phyloP scores from a whole-genome alignment of 176 grass and related monocot genomes.

The Pharus latifolius region DNA sequence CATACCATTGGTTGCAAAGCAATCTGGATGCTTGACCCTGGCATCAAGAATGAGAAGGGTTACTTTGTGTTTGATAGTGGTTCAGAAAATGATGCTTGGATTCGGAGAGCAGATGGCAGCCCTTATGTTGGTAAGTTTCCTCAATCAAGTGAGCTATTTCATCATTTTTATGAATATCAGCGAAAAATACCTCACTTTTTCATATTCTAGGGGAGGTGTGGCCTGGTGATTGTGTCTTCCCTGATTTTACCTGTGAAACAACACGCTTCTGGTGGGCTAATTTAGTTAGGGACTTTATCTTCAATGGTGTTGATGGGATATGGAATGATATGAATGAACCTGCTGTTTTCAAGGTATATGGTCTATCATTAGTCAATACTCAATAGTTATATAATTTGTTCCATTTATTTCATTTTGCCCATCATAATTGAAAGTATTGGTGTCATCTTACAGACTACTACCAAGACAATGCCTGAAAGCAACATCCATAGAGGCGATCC shows the following conservation, averaged over 20 bases:
- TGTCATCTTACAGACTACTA: constrained; percentile 52
- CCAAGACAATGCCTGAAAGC: constrained; percentile 91
- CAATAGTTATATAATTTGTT: constrained; percentile 8
- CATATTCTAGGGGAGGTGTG: constrained; percentile 65
- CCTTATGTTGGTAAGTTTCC: constrained; percentile 63
- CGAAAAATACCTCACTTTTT: constrained; percentile 1
- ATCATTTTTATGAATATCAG: neutral
- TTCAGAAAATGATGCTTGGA: constrained; percentile 70
- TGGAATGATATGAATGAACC: constrained; percentile 99
- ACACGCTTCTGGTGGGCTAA: constrained; percentile 79
- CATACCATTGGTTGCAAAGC: constrained; percentile 68
- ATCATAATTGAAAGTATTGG: neutral
- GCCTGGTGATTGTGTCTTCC: constrained; percentile 96
- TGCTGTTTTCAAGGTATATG: constrained; percentile 67
- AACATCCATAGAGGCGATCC: constrained; percentile 83
- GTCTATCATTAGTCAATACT: neutral
- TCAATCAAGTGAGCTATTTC: constrained; percentile 3
- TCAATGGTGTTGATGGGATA: constrained; percentile 89
- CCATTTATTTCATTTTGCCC: neutral
- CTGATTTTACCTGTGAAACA: constrained; percentile 78
- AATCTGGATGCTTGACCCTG: constrained; percentile 99
- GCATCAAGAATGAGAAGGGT: constrained; percentile 76
- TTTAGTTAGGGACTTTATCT: constrained; percentile 70
- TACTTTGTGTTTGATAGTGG: constrained; percentile 85
- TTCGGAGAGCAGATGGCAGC: constrained; percentile 50